A percentile compares a stretch with the other conserved stretches of the same genome.
Evolutionary conservation across 2,329 filamentous ascomycete species (phyloP).

Genomic region (Beauveria sp.): DNA sequence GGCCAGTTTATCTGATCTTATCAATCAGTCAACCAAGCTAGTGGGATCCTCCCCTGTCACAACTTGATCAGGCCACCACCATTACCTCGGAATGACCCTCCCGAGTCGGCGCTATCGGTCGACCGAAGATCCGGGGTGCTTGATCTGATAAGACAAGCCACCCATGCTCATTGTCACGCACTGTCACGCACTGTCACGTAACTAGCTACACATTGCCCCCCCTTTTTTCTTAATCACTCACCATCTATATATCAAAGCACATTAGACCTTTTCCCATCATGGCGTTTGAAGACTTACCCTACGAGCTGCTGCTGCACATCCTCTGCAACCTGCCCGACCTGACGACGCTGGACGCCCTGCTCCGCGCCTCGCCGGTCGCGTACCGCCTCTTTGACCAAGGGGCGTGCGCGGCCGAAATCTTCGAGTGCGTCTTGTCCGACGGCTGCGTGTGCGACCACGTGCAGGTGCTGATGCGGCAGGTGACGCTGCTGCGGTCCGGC

Average conservation of each 20-base stretch:
- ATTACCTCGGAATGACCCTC: conserved; percentile 14
- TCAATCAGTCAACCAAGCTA: not conserved
- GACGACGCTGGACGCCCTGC: not conserved
- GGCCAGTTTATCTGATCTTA: not conserved
- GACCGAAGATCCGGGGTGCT: not conserved
- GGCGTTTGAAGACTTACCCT: conserved; percentile 1
- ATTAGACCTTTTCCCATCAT: not conserved
- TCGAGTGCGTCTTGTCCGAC: not conserved
- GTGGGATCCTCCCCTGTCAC: not conserved
- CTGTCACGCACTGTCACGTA: not conserved
- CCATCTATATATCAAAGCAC: not conserved
- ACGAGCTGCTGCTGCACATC: conserved; percentile 3
- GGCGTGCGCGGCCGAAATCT: not conserved
- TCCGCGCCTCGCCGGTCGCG: not conserved
- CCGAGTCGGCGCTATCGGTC: conserved; percentile 4
- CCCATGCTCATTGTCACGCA: not conserved
- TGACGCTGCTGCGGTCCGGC: not conserved
- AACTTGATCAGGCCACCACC: not conserved
- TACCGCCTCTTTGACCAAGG: not conserved
- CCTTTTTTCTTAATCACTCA: not conserved
- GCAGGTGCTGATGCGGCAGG: conserved; percentile 5
- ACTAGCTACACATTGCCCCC: not conserved
- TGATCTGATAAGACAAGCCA: conserved; percentile 5
- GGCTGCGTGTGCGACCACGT: not conserved
- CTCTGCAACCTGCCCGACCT: not conserved